Evolutionary conservation across 2,329 filamentous ascomycete species (phyloP).

Genomic region (Fonsecaea pugnacius): DNA sequence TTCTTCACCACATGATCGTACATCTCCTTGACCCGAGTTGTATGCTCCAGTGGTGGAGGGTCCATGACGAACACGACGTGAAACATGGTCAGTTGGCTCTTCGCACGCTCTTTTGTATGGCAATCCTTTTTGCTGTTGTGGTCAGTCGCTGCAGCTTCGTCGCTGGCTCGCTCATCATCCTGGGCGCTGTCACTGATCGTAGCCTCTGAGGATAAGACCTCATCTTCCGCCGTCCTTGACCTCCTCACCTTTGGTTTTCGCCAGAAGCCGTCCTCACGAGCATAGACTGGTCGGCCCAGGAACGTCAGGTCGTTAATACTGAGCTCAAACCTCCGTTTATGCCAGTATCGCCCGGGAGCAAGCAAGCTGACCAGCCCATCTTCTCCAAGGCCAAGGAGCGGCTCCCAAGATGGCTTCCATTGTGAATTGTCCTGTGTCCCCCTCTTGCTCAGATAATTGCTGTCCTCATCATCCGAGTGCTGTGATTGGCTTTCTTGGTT

Average conservation of each 20-base stretch:
- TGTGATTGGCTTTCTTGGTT: conserved; percentile 25
- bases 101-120: conserved; percentile 34
- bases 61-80: conserved; percentile 92
- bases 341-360: conserved; percentile 71
- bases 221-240: conserved; percentile 35
- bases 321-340: conserved; percentile 82
- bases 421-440: conserved; percentile 23
- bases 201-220: conserved; percentile 40
- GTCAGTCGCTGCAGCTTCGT: conserved; percentile 14
- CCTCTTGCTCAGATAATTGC: conserved; percentile 23
- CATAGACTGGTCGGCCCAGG: conserved; percentile 81
- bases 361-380: conserved; percentile 79
- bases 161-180: conserved; percentile 23
- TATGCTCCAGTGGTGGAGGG: conserved; percentile 76
- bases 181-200: conserved; percentile 25
- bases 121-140: conserved; percentile 7
- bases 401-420: conserved; percentile 55
- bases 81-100: conserved; percentile 88
- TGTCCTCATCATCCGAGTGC: conserved; percentile 30
- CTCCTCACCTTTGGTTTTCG: conserved; percentile 54
- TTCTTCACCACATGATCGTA: conserved; percentile 90
- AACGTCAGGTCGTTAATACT: conserved; percentile 79
- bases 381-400: conserved; percentile 73
- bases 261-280: conserved; percentile 78
- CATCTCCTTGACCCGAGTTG: conserved; percentile 73